These are phyloP conservation scores for Rhodamnia argentea DNA, from an alignment of 345 rosid genomes.

Conservation along the genomic window DNA sequence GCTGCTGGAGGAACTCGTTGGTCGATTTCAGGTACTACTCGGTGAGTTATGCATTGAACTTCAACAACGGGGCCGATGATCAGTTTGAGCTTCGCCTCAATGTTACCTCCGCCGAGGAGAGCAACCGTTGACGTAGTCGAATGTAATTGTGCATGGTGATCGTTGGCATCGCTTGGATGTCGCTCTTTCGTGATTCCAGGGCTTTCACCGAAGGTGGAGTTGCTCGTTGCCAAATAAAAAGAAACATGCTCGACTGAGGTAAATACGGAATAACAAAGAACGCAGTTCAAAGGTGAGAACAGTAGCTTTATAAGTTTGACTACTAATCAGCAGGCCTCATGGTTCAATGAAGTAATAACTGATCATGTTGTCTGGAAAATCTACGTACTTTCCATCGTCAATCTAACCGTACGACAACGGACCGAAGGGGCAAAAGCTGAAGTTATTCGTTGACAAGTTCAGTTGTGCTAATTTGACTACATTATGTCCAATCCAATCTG, in stretches of 20 bases:
- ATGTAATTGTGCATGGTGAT: background rate
- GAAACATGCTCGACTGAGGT: background rate
- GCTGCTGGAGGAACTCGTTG: background rate
- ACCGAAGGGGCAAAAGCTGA: too few species aligned
- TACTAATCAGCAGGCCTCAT: too few species aligned
- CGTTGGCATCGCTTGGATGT: fast-evolving
- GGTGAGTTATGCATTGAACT: background rate
- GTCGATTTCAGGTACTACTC: background rate
- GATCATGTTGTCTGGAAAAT: too few species aligned
- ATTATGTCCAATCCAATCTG: too few species aligned
- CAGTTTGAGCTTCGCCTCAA: background rate
- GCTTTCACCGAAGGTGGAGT: background rate
- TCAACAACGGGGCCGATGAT: background rate
- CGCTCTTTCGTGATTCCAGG: background rate
- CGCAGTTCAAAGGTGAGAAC: background rate
- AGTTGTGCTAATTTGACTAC: too few species aligned
- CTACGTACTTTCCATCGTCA: too few species aligned
- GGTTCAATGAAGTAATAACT: too few species aligned
- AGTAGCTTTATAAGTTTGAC: background rate
- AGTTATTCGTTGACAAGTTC: too few species aligned
- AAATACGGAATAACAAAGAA: background rate
- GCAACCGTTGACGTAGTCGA: background rate
- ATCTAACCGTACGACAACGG: too few species aligned
- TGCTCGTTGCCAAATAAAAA: background rate
- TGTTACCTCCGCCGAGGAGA: background rate